These are phyloP conservation scores for Colletotrichum coccodes DNA, from an alignment of 2,329 filamentous ascomycete species.

Conservation along the genomic window DNA sequence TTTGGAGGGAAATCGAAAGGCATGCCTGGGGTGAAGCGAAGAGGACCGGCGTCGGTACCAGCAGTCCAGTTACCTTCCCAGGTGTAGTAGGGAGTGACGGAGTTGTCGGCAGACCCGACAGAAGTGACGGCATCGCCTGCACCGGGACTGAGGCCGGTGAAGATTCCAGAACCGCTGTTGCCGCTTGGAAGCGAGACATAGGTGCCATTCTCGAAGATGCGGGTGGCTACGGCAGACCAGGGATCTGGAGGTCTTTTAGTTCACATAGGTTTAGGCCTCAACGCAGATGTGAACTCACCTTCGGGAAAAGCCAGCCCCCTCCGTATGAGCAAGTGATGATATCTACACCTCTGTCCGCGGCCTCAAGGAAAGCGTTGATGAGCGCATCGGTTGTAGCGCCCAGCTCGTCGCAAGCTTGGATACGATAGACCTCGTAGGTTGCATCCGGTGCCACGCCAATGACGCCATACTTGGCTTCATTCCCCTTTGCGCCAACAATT, in stretches of 20 bases:
- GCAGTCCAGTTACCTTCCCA: slow-evolving; percentile 28
- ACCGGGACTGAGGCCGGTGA: slow-evolving; percentile 10
- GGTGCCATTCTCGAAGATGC: slow-evolving; percentile 3
- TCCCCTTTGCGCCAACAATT: slow-evolving; percentile 11
- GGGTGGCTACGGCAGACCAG: slow-evolving; percentile 13
- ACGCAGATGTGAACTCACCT: background rate
- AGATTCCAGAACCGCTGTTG: slow-evolving; percentile 9
- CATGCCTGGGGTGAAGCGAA: slow-evolving; percentile 34
- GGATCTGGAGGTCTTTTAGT: background rate
- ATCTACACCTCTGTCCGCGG: slow-evolving; percentile 9
- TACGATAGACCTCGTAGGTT: slow-evolving; percentile 36
- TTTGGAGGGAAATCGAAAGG: slow-evolving; percentile 9
- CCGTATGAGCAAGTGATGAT: slow-evolving; percentile 14
- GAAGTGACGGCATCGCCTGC: slow-evolving; percentile 15
- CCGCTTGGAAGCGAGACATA: slow-evolving; percentile 22
- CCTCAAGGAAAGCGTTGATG: slow-evolving; percentile 17
- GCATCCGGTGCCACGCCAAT: slow-evolving; percentile 39
- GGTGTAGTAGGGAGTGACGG: slow-evolving; percentile 16
- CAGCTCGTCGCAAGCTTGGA: slow-evolving; percentile 30
- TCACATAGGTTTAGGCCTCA: no score
- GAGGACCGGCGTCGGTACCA: slow-evolving; percentile 34
- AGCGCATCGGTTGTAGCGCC: slow-evolving; percentile 19
- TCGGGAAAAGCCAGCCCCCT: background rate
- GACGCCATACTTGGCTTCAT: slow-evolving; percentile 33
- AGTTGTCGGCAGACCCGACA: slow-evolving; percentile 22